Base-by-base conservation (phyloP, 495 filamentous ascomycete species). In the Bryoglossum gracile region DNA sequence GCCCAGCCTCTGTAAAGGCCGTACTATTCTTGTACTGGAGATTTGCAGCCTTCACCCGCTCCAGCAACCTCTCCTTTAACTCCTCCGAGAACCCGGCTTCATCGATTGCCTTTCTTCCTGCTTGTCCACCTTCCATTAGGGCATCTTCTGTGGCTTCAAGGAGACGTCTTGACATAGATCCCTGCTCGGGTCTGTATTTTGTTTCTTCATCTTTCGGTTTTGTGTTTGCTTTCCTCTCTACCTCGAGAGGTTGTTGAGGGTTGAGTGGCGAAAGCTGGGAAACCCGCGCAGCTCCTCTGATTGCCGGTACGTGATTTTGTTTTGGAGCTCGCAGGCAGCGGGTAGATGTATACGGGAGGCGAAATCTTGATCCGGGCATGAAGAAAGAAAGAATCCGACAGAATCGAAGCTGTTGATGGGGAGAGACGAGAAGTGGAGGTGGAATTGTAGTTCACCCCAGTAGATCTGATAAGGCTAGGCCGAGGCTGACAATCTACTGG, bases 11-110 rank as follows among this genome's bases (percentile, higher is more conserved):
- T 1, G 83, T 73, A 50, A 95, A 82, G 2, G 86, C 82, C 43
- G 72, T 64, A 11, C 83, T 69, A 69, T 95, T 61, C 23, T 90
- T 76, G 40, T 71, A 78, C 47, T 70, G 74, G 63, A 95, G 94
- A 21, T 81, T 72, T 18, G 82, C 77, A 33, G 73, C 75, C 46
- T 81, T 76, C 3, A 97, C 73, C 56, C 83, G 82, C 54, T 83
- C 81, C 44, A 90, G 78, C 3, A 98, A 71, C 48, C 77, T 65
- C 51, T 68, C 67, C 59, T 88, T 94, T 51, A 97, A 68, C 49
- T 95, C 89, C 14, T 89, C 85, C 45, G 82, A 84, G 69, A 98
- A 95, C 23, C 86, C 87, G 38, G 86, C 87, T 46, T 94, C 84
- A 57, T 85, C 72, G 11, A 95, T 72, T n/a, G 84, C 86, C 58